phyloP scores from a whole-genome alignment of 78 protist genomes.

The Corallochytrium limacisporum region DNA sequence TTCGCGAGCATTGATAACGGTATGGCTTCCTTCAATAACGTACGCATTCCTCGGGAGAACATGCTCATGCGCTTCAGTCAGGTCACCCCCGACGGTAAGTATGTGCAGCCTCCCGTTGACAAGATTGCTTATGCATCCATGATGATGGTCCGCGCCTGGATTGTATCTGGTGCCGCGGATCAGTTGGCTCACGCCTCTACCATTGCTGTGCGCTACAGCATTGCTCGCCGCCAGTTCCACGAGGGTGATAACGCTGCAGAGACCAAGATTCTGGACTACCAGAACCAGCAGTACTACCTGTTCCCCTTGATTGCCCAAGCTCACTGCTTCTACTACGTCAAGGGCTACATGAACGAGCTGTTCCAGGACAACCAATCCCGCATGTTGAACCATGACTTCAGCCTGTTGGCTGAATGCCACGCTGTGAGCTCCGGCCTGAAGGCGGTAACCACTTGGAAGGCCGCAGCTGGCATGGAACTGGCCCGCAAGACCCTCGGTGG shows the following conservation, averaged over 20 bases:
- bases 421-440: slow-evolving; percentile 59
- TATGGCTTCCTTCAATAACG: neutral
- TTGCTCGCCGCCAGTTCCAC: slow-evolving; percentile 36
- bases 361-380: neutral
- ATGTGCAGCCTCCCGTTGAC: no score
- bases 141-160: no score
- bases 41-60: slow-evolving; percentile 26
- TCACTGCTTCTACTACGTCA: slow-evolving; percentile 7
- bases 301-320: slow-evolving; percentile 18
- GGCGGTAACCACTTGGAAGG: slow-evolving; percentile 20
- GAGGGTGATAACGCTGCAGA: neutral
- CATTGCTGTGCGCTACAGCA: slow-evolving; percentile 39
- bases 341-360: neutral
- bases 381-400: neutral
- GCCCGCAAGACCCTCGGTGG: slow-evolving; percentile 42
- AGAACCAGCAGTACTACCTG: slow-evolving; percentile 16
- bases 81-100: no score
- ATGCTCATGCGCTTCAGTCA: slow-evolving; percentile 7
- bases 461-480: slow-evolving; percentile 37
- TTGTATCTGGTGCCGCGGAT: no score
- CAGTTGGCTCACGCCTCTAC: no score
- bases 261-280: slow-evolving; percentile 29
- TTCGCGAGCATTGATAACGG: slow-evolving; percentile 34
- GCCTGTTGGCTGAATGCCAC: slow-evolving; percentile 37
- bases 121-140: no score